Evolutionary conservation across 208 protist species (phyloP), one percentile per base, ranked within the genome.

Genomic region (Crithidia sp.): DNA sequence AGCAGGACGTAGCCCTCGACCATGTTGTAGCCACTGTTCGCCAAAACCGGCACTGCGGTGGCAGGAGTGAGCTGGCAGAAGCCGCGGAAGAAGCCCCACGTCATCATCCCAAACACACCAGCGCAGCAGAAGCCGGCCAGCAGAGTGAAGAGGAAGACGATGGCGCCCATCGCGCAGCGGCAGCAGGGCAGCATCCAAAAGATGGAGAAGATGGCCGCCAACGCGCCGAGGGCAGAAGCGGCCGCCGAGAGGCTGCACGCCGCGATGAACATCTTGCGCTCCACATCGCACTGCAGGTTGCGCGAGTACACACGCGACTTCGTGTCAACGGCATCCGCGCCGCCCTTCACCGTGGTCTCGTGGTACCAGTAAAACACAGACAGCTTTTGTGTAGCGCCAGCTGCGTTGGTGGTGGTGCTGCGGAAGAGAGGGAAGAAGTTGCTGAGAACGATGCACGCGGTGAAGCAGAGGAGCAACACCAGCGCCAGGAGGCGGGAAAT

Each of bases 391-490:
- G 8, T 28, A 37, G n/a, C 7, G 12, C 17, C 19, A 13, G 7
- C 43, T n/a, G 13, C 14, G 43, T 4, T 2, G 41, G 5, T 14
- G 41, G 45, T 41, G n/a, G 59, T 52, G 39, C 17, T 39, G n/a
- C 60, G 45, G 43, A 66, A 66, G 7, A 52, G 60, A 4, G 45
- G 7, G 60, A 66, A 17, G 60, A 66, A 55, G 45, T 43, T 52
- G 60, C 60, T 54, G 39, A 66, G 17, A 13, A 54, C 17, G 44
- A 17, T 41, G 60, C 60, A 66, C 9, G 28, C 17, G 16, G 43
- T 66, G 28, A 66, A 66, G 60, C 60, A 66, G 19, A 43, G 12
- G n/a, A 66, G 60, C 45, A 66, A 45, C 17, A 66, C 60, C 60
- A 54, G 45, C 60, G 45, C 14, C 41, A 66, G 19, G 44, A 66